A percentile compares a stretch with the other conserved stretches of the same genome.
Evolutionary conservation across 768 basidiomycete species (phyloP).

Genomic region (Hygrocybe punicea): DNA sequence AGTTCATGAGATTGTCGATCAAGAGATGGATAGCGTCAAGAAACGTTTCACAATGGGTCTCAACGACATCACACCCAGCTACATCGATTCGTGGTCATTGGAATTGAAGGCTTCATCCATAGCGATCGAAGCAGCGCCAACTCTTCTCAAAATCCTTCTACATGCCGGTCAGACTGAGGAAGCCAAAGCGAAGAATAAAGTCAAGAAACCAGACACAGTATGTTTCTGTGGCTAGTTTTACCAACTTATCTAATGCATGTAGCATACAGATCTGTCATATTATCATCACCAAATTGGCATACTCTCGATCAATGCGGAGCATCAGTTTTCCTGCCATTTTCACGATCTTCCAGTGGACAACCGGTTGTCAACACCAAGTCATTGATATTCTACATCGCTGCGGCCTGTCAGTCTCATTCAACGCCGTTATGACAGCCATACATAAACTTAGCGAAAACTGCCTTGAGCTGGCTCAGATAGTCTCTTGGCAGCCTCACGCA

Average conservation of each 20-base stretch:
- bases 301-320: slow-evolving; percentile 11
- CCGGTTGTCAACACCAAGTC: slow-evolving; percentile 5
- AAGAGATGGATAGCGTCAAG: slow-evolving; percentile 2
- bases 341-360: slow-evolving; percentile 11
- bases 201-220: neutral
- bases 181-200: neutral
- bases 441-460: neutral
- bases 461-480: neutral
- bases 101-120: neutral
- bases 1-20: neutral
- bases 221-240: neutral
- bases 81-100: neutral
- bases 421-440: slow-evolving; percentile 9
- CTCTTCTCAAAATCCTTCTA: neutral
- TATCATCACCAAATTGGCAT: slow-evolving; percentile 7
- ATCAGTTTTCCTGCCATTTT: slow-evolving; percentile 9
- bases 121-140: neutral
- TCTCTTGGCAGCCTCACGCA: neutral
- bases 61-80: neutral
- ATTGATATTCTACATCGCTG: slow-evolving; percentile 12
- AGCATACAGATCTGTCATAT: slow-evolving; percentile 8
- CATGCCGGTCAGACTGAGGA: neutral
- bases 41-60: neutral
- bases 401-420: slow-evolving; percentile 12
- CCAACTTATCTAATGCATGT: neutral